Base-by-base conservation (phyloP, 1,284 basidiomycete genomes). In the Polyporus tsugae region DNA sequence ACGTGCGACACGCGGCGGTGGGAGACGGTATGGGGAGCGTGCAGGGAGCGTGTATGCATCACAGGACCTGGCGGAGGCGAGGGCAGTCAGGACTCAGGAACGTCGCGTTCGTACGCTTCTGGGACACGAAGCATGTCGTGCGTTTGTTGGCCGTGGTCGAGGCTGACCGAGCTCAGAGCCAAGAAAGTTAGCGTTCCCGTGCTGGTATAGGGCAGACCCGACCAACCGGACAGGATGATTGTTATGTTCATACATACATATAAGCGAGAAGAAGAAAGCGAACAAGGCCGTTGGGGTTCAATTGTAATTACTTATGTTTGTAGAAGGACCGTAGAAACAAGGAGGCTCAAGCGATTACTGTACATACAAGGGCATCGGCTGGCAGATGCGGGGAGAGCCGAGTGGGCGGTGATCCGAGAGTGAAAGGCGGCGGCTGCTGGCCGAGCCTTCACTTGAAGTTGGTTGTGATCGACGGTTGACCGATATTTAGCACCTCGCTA, bases 61-160 rank as follows among this genome's bases (percentile, higher is more conserved):
- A 22, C 33, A 58, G 33, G 70, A 68, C 53, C 55, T 68, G 39
- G 63, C 62, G 44, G 65, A 68, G 63, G 63, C 67, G 22, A 53
- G 29, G 55, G 19, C 33, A 6, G 35, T 58, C 15, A 53, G 70
- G 38, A 6, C 29, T 58, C 15, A 53, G 70, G 38, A 42, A 64
- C 36, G 39, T 71, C 9, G 38, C 44, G 7, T 44, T 65, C 22
- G 65, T 65, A 39, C 64, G 67, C 19, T 64, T 66, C 53, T 57
- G 58, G 58, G 70, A 67, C 29, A 67, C 59, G 39, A 71, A 68
- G 13, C 70, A 67, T 25, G 66, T 69, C 38, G 70, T 71, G 70
- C 66, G 68, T 65, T 6, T 25, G 46, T 49, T 49, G 46, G 46
- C 9, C 46, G 22, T 10, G 46, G 25, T 49, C 46, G 46, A 49